A percentile compares a stretch with the other conserved stretches of the same genome.
Evolutionary conservation across 805 yeast genomes (phyloP).

Genomic region (Candida takata): DNA sequence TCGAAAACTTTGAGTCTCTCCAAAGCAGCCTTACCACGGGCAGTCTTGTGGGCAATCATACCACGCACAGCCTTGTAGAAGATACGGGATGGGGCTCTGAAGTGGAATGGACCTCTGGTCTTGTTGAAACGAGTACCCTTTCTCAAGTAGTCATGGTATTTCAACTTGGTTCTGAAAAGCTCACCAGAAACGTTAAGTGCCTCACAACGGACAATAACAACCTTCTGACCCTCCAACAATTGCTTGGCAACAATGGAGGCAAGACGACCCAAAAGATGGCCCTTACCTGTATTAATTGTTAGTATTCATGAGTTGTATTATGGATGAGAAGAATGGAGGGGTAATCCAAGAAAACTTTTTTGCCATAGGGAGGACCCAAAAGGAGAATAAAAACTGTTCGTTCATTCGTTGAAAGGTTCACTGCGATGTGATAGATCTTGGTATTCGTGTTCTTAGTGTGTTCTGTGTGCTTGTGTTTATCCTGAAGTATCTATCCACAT

Average conservation of each 20-base stretch:
- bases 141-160: constrained; percentile 99
- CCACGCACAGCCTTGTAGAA: constrained; percentile 99
- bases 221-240: constrained; percentile 95
- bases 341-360: too few relatives aligned
- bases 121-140: constrained; percentile 99
- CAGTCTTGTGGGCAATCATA: constrained; percentile 99
- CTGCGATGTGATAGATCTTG: too few relatives aligned
- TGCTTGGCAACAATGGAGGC: constrained; percentile 99
- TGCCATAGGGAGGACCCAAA: too few relatives aligned
- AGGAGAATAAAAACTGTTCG: too few relatives aligned
- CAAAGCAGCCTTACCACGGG: constrained; percentile 99
- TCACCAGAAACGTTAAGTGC: constrained; percentile 98
- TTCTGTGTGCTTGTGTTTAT: background rate
- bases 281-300: constrained; percentile 57
- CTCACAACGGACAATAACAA: constrained; percentile 96
- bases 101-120: constrained; percentile 99
- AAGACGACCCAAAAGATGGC: constrained; percentile 99
- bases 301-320: constrained; percentile 14
- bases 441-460: too few relatives aligned
- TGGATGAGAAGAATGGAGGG: too few relatives aligned
- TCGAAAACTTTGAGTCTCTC: constrained; percentile 99
- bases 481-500: background rate
- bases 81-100: constrained; percentile 99
- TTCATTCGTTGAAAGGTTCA: too few relatives aligned
- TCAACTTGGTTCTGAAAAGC: constrained; percentile 99